Evolutionary conservation across 495 filamentous ascomycete genomes (phyloP), one percentile per base, ranked within the genome.

Genomic region (Penicillium angulare): DNA sequence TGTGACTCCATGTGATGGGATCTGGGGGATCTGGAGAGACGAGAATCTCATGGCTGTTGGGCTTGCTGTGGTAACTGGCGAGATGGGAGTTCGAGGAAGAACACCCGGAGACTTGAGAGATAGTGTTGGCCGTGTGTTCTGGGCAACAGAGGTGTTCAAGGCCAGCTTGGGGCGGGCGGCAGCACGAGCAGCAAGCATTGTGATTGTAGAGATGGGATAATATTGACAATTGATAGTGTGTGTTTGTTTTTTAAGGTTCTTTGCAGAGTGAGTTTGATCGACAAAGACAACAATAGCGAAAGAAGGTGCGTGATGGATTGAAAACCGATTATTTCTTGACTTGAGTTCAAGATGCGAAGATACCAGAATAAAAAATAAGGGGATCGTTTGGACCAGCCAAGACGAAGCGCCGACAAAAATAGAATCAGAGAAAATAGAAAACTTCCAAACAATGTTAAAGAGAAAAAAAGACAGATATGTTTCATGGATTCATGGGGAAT

Each of bases 141-240:
- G 64, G 24, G 68, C 64, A 57, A 68, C 60, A 46, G 75, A 67
- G 49, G 78, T 76, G 62, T 64, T 72, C 55, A 80, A 50, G 43
- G 71, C 71, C 46, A 81, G 69, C 70, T 78, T 73, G 34, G 78
- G 76, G 47, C 65, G 70, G 48, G 62, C 60, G 55, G 63, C 63
- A 35, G 56, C 50, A 33, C 66, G 61, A 47, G 64, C 60, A 41
- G 69, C 58, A 61, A 68, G 66, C 73, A 77, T 77, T 47, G 53
- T 70, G 58, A 24, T 21, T 36, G 29, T 39, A 42, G 15, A n/a
- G n/a, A n/a, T n/a, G n/a, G n/a, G n/a, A n/a, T n/a, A 38, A 49
- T 33, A 34, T 49, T 24, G 47, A 49, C 29, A 52, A 15, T 47
- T 50, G 17, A 48, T 36, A 42, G 22, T 17, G 26, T 31, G 38